Conservation (phyloP, 441 rosid genomes). For the Gossypium gossypioides region DNA sequence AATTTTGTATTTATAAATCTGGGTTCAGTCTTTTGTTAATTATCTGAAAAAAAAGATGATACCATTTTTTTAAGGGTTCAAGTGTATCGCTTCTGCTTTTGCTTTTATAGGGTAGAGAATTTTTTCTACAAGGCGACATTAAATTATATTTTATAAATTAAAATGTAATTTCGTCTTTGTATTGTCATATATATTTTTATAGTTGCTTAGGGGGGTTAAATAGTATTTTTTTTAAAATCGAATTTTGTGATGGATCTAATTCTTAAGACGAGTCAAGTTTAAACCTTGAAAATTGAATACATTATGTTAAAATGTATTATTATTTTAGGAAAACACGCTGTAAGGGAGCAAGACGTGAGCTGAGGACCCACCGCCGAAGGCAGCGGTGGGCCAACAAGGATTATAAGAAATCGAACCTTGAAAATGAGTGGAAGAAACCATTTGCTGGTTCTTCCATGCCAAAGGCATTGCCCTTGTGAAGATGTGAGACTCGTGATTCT, state of each 20-base stretch:
- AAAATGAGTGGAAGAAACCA: constrained; percentile 50
- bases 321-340: constrained; percentile 40
- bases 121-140: too few species aligned
- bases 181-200: too few species aligned
- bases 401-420: constrained; percentile 41
- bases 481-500: constrained; percentile 18
- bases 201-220: too few species aligned
- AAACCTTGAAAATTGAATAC: too few species aligned
- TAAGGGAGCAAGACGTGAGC: constrained; percentile 48
- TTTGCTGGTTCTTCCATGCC: constrained; percentile 48
- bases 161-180: too few species aligned
- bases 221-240: too few species aligned
- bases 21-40: neutral
- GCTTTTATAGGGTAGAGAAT: neutral
- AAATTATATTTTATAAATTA: too few species aligned
- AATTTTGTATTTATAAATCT: neutral
- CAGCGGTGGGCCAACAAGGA: constrained; percentile 43
- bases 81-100: neutral
- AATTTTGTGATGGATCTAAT: too few species aligned
- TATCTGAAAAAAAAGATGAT: neutral
- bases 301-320: neutral
- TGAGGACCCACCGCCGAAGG: constrained; percentile 27
- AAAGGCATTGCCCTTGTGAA: constrained; percentile 49
- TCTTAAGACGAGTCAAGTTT: too few species aligned
- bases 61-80: neutral